Conservation (phyloP, 768 basidiomycete genomes). For the Calocybe indica region DNA sequence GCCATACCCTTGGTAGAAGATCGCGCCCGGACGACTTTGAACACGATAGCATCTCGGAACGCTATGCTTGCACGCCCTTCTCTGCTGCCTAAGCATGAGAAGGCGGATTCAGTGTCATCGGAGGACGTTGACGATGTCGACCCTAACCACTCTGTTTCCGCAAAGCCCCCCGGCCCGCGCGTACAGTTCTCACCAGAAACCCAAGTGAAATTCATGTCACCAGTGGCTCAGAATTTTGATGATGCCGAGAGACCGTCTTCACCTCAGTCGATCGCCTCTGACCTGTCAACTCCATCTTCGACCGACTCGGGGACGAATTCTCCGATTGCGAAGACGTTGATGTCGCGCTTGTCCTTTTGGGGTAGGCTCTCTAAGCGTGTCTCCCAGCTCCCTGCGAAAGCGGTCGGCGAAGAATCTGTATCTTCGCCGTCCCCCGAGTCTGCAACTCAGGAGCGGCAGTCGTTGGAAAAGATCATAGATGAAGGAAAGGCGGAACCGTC, state of each 20-base stretch:
- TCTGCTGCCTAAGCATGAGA: constrained; percentile 23
- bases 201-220: constrained; percentile 40
- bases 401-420: constrained; percentile 14
- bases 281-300: constrained; percentile 50
- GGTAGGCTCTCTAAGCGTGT: constrained; percentile 48
- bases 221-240: constrained; percentile 20
- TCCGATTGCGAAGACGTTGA: constrained; percentile 57
- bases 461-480: constrained; percentile 39
- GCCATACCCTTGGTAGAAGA: constrained; percentile 70
- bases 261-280: constrained; percentile 39
- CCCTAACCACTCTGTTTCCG: constrained; percentile 11
- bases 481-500: constrained; percentile 40
- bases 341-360: constrained; percentile 73
- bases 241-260: constrained; percentile 27
- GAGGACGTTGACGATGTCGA: constrained; percentile 11
- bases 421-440: constrained; percentile 3
- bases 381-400: constrained; percentile 4
- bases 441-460: constrained; percentile 24
- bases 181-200: constrained; percentile 51
- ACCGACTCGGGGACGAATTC: constrained; percentile 37
- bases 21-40: constrained; percentile 48
- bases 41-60: constrained; percentile 48
- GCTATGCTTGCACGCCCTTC: constrained; percentile 39
- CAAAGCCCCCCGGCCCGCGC: constrained; percentile 13
- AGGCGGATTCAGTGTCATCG: constrained; percentile 6